Evolutionary conservation across 345 rosid species (phyloP).

Genomic region (Dipteronia dyeriana): DNA sequence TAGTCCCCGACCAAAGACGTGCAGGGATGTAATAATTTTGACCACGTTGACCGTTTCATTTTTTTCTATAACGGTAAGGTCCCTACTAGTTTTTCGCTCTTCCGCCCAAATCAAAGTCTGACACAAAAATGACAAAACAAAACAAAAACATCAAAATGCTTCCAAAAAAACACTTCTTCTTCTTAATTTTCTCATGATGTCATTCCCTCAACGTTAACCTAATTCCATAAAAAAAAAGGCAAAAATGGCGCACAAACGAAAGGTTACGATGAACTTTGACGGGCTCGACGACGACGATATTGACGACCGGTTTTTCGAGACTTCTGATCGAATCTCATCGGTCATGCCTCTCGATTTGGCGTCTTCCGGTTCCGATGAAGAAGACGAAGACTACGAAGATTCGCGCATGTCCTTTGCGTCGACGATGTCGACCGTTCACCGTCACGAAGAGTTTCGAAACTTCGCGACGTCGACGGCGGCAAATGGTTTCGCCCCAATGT

Average conservation of each 20-base stretch:
- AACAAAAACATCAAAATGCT: not conserved
- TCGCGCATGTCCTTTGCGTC: constrained; percentile 69
- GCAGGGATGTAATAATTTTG: constrained; percentile 15
- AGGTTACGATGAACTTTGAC: constrained; percentile 77
- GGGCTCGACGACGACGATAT: constrained; percentile 66
- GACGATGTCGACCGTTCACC: constrained; percentile 39
- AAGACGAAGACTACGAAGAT: constrained; percentile 62
- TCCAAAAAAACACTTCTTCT: not conserved
- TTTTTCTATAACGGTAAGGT: constrained; percentile 11
- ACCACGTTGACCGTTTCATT: constrained; percentile 46
- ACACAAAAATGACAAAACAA: not conserved
- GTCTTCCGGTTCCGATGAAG: constrained; percentile 71
- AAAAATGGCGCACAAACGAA: constrained; percentile 56
- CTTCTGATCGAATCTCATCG: constrained; percentile 53
- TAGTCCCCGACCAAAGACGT: constrained; percentile 8
- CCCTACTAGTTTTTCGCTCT: constrained; percentile 49
- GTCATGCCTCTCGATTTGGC: constrained; percentile 50
- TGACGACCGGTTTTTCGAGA: constrained; percentile 69
- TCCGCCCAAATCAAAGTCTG: constrained; percentile 25
- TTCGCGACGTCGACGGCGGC: constrained; percentile 18
- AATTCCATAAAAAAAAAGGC: no score
- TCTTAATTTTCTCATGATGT: not conserved
- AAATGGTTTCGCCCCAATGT: constrained; percentile 26
- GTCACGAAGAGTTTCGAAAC: constrained; percentile 23
- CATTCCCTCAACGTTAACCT: not conserved